Evolutionary conservation across 2,329 filamentous ascomycete species (phyloP).

Genomic region (Aspergillus ruber): DNA sequence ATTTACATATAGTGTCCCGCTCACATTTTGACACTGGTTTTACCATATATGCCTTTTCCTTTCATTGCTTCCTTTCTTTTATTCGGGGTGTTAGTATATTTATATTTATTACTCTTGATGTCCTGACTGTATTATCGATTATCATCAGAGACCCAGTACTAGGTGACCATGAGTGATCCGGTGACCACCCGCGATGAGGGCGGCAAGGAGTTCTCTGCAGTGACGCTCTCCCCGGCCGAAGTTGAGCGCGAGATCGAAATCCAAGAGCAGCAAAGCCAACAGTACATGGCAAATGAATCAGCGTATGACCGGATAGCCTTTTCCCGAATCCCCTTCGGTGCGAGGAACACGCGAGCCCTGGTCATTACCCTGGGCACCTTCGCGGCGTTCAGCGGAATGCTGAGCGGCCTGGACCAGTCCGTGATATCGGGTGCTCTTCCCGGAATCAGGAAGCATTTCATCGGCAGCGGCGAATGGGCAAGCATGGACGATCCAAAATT

Average conservation of each 20-base stretch:
- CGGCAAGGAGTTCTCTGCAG: background rate
- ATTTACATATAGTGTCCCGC: too few species aligned
- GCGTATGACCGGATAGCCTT: background rate
- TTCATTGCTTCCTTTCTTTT: too few species aligned
- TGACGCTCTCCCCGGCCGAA: background rate
- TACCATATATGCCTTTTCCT: too few species aligned
- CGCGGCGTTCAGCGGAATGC: conserved; percentile 67
- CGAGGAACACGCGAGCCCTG: conserved; percentile 20
- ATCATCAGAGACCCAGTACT: background rate
- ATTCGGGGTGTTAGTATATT: too few species aligned
- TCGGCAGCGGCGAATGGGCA: conserved; percentile 5
- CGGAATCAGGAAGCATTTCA: conserved; percentile 48
- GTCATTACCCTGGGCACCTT: conserved; percentile 52
- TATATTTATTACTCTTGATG: too few species aligned
- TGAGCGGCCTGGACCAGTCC: conserved; percentile 67
- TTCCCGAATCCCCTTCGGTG: background rate
- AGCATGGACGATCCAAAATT: too few species aligned
- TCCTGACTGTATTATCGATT: too few species aligned
- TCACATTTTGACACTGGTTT: too few species aligned
- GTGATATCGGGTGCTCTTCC: conserved; percentile 66
- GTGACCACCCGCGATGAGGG: background rate
- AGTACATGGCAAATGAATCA: background rate
- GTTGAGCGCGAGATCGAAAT: background rate
- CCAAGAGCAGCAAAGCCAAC: background rate
- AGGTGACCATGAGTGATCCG: conserved; percentile 4